Evolutionary conservation across 2,329 filamentous ascomycete genomes (phyloP).

Genomic region (Sphaerulina vaccinii): DNA sequence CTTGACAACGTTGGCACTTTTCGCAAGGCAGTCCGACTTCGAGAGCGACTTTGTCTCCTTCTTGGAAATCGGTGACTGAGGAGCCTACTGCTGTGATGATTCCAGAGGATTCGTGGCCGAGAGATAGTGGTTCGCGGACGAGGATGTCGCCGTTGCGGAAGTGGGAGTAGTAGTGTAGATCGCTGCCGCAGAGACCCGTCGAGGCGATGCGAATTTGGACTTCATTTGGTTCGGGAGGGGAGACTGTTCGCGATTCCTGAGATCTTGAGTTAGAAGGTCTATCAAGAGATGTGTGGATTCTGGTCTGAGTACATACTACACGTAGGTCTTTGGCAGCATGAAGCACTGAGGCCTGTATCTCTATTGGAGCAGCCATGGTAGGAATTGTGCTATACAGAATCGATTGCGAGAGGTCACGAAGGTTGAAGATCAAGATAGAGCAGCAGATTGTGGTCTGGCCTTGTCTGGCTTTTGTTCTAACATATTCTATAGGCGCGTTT

Average conservation of each 20-base stretch:
- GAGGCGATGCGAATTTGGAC: conserved; percentile 64
- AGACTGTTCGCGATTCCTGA: conserved; percentile 54
- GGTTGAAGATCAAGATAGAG: neutral
- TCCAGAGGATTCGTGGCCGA: conserved; percentile 76
- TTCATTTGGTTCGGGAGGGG: conserved; percentile 52
- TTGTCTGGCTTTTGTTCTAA: neutral
- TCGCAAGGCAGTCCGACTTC: conserved; percentile 89
- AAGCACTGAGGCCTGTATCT: conserved; percentile 55
- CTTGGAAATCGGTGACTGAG: conserved; percentile 50
- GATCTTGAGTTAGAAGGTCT: neutral
- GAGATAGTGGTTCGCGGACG: conserved; percentile 76
- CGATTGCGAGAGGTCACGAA: neutral
- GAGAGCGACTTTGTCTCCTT: conserved; percentile 83
- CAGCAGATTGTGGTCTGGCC: neutral
- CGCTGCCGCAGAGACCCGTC: conserved; percentile 69
- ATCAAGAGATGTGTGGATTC: neutral
- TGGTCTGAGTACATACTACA: conserved; percentile 49
- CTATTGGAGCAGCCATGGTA: conserved; percentile 24
- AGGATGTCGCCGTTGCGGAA: conserved; percentile 85
- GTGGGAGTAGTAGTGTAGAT: conserved; percentile 82
- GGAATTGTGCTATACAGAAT: neutral
- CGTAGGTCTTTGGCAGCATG: conserved; percentile 61
- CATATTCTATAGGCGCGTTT: neutral
- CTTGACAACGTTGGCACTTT: conserved; percentile 54
- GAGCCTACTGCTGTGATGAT: conserved; percentile 71